phyloP scores from a whole-genome alignment of 129 eudicot species.

The Oenanthe sinensis region DNA sequence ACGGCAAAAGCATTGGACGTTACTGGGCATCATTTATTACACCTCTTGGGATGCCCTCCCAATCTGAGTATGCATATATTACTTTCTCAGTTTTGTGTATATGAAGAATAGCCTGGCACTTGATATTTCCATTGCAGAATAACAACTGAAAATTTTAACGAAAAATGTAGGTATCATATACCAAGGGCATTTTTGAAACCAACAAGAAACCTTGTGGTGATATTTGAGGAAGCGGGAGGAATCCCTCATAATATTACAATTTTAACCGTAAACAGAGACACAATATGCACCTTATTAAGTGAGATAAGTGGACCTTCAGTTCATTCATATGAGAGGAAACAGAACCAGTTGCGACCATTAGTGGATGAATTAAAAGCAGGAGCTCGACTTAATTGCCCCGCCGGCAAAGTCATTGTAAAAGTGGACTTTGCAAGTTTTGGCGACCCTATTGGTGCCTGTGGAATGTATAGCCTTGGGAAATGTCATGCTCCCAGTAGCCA shows the following conservation, averaged over 20 bases:
- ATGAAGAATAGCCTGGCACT: not conserved
- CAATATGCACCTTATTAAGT: conserved; percentile 49
- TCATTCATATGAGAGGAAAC: conserved; percentile 36
- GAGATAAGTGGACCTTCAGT: conserved; percentile 52
- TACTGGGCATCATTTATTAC: conserved; percentile 66
- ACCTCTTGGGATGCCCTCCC: conserved; percentile 53
- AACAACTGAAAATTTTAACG: not conserved
- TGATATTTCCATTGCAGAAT: not conserved
- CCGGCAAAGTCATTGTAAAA: conserved; percentile 28
- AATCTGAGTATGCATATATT: conserved; percentile 52
- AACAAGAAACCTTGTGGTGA: conserved; percentile 50
- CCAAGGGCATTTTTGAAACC: conserved; percentile 68
- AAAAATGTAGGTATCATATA: conserved; percentile 69
- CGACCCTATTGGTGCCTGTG: conserved; percentile 63
- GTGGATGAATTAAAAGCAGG: conserved; percentile 20
- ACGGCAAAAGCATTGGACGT: conserved; percentile 76
- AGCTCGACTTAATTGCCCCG: conserved; percentile 53
- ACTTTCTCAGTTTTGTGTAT: not conserved
- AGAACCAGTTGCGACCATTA: conserved; percentile 15
- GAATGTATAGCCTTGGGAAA: conserved; percentile 36
- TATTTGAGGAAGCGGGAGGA: conserved; percentile 87
- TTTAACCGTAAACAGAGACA: conserved; percentile 47
- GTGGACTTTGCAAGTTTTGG: conserved; percentile 74
- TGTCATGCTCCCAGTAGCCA: conserved; percentile 45
- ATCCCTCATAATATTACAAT: conserved; percentile 22